phyloP scores from a whole-genome alignment of 2,329 filamentous ascomycete species.

The Venturia aucupariae region DNA sequence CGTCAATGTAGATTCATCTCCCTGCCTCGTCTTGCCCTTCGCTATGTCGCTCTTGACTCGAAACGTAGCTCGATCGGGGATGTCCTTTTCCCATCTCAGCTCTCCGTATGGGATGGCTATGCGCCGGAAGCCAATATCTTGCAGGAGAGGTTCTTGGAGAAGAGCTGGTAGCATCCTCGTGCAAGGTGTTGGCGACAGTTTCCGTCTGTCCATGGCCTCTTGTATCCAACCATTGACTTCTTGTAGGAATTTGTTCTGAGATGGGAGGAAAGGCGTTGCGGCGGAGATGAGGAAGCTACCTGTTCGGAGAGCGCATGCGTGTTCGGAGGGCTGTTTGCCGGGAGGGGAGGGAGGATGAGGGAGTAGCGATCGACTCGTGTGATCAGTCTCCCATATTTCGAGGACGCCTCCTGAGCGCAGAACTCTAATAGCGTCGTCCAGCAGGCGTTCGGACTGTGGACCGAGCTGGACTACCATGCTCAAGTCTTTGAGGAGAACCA shows the following conservation, averaged over 20 bases:
- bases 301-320: conserved; percentile 55
- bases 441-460: conserved; percentile 43
- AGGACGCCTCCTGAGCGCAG: conserved; percentile 68
- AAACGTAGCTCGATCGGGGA: conserved; percentile 46
- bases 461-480: conserved; percentile 56
- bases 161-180: conserved; percentile 67
- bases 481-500: conserved; percentile 82
- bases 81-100: conserved; percentile 77
- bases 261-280: conserved; percentile 71
- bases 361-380: conserved; percentile 71
- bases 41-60: neutral
- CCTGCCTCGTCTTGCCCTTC: conserved; percentile 2
- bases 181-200: conserved; percentile 67
- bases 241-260: conserved; percentile 70
- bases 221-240: conserved; percentile 79
- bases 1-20: conserved; percentile 38
- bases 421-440: conserved; percentile 69
- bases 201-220: conserved; percentile 62
- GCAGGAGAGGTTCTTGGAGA: conserved; percentile 70
- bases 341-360: conserved; percentile 59
- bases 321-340: conserved; percentile 48
- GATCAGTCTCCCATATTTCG: conserved; percentile 86
- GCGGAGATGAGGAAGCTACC: conserved; percentile 76
- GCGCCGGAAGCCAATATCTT: conserved; percentile 61
- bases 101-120: conserved; percentile 82